phyloP scores from a whole-genome alignment of 352 stramenopile genomes.

The Pythium sukuiense region DNA sequence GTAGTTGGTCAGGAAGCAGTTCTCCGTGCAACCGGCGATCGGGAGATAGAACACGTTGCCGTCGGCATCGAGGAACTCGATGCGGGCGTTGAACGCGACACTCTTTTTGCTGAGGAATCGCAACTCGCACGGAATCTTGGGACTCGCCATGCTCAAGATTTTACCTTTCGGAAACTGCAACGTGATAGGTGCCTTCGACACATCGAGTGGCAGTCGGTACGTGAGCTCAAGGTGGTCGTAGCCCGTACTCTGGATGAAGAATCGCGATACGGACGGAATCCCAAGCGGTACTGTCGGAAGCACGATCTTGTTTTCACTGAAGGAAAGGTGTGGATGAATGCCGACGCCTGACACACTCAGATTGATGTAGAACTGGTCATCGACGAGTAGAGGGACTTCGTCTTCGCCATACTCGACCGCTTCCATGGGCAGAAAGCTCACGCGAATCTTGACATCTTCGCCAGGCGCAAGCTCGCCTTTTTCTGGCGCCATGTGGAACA shows the following conservation, averaged over 20 bases:
- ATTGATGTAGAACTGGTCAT: slow-evolving; percentile 79
- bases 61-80: slow-evolving; percentile 93
- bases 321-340: slow-evolving; percentile 92
- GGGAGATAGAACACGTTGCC: slow-evolving; percentile 85
- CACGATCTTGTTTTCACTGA: slow-evolving; percentile 81
- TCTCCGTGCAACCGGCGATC: slow-evolving; percentile 88
- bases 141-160: slow-evolving; percentile 79
- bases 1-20: slow-evolving; percentile 91
- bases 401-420: slow-evolving; percentile 76
- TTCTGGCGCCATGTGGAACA: slow-evolving; percentile 85
- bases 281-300: slow-evolving; percentile 90
- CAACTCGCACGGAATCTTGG: slow-evolving; percentile 83
- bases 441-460: slow-evolving; percentile 74
- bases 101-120: slow-evolving; percentile 79
- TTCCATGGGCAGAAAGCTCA: slow-evolving; percentile 87
- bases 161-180: slow-evolving; percentile 91
- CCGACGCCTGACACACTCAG: slow-evolving; percentile 78
- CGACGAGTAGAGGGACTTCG: slow-evolving; percentile 70
- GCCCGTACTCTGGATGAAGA: slow-evolving; percentile 86
- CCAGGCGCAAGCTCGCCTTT: slow-evolving; percentile 73
- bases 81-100: slow-evolving; percentile 88
- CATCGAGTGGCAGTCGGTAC: slow-evolving; percentile 76
- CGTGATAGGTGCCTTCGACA: slow-evolving; percentile 74
- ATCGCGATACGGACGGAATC: slow-evolving; percentile 53
- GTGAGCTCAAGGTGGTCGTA: slow-evolving; percentile 92